Evolutionary conservation across 1,139 yeast species (phyloP), one percentile per base, ranked within the genome.

Genomic region (Yamadazyma friedrichii): DNA sequence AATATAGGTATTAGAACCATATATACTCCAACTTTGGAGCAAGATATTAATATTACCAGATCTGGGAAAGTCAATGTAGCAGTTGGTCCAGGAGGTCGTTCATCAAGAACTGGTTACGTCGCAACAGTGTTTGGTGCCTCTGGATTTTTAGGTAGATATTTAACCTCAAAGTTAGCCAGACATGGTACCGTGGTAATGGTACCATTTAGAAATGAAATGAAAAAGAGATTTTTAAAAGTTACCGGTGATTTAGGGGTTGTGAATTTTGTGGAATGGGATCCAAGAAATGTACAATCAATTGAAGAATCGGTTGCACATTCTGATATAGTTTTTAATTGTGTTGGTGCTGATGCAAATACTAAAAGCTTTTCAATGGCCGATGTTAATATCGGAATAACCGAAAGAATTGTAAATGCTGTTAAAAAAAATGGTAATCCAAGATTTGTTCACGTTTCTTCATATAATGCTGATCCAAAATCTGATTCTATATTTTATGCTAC

Each of bases 241-340:
- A 72, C 83, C 36, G 96, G 96, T 40, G 96, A 88, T 62, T 76
- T 88, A 52, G 96, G 96, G 20, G 95, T 88, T 38, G 89, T 88
- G 41, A 85, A 84, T 65, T 84, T 82, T 62, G 80, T 86, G 50
- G 96, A 88, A 64, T 82, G 86, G 58, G 96, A 88, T 61, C 69
- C 88, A 50, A 76, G 96, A 63, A 88, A 88, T 66, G 53, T 85
- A 53, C 70, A 83, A 59, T 81, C 89, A 12, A 83, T 88, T 53
- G 84, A 85, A 61, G 89, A 85, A 53, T 71, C 88, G 9, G 89
- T 88, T 39, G 84, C 84, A 49, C 82, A 84, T 64, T 83, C 94
- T 4, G 95, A 88, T 59, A 84, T 88, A 44, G 96, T 88, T 10
- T 82, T 72, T 68, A 88, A 88, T 67, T 73, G 88, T 62, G 74